A percentile compares a stretch with the other conserved stretches of the same genome.
These are phyloP conservation scores for Lentinula boryana DNA, from an alignment of 768 basidiomycete genomes.

Conservation along the genomic window DNA sequence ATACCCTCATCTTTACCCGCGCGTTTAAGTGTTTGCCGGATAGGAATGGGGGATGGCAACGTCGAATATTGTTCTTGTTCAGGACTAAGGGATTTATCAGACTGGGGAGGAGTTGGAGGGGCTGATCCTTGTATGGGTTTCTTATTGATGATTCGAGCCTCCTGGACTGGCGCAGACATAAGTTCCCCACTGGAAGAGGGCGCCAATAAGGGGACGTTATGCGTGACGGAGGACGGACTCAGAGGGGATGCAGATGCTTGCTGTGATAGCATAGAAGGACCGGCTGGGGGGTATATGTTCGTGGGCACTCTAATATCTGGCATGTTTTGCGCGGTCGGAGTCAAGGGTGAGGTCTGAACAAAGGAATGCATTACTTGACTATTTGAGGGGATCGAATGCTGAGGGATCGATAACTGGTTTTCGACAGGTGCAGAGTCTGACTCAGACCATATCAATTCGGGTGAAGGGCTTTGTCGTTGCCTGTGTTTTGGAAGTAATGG, in stretches of 20 bases:
- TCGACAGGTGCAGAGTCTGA: background rate
- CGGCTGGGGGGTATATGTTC: background rate
- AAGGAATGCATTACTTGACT: background rate
- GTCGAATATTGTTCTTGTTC: background rate
- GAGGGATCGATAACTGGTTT: background rate
- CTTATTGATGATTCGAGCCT: background rate
- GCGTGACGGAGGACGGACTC: background rate
- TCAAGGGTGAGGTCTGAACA: background rate
- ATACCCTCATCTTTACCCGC: background rate
- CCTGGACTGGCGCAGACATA: background rate
- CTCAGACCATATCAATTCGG: too few species aligned
- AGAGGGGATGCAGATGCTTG: background rate
- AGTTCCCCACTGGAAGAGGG: background rate
- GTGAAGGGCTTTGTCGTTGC: too few species aligned
- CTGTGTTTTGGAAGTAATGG: too few species aligned
- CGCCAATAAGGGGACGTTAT: background rate
- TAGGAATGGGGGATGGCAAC: background rate
- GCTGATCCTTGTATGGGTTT: background rate
- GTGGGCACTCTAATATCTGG: background rate
- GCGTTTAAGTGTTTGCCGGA: background rate
- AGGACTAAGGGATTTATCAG: slow-evolving; percentile 4
- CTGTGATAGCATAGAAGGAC: background rate
- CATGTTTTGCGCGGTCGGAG: background rate
- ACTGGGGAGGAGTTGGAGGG: slow-evolving; percentile 5
- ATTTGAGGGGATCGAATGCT: background rate